Base-by-base conservation (phyloP, 2,329 filamentous ascomycete genomes). In the Cadophora luteo-olivacea region DNA sequence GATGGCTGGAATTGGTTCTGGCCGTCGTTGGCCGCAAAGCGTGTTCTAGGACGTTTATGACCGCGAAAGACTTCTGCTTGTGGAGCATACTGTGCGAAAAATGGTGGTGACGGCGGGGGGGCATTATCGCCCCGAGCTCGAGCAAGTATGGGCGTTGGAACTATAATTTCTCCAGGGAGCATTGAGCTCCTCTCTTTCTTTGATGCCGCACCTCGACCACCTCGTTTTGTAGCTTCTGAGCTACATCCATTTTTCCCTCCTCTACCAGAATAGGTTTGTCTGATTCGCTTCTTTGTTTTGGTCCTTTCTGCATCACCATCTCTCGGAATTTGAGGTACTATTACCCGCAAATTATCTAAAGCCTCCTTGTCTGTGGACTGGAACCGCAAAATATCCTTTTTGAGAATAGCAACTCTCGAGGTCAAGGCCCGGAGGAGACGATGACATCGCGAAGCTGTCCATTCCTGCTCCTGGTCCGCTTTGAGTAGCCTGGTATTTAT, bases 401-500 rank as follows among this genome's bases (percentile, higher is more conserved):
- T 78, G 3, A 84, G 72, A 45, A 81, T 79, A 69, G 79, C 76
- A 45, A 84, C 79, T 55, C 81, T 77, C 14, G 82, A 83, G 33
- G 80, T 77, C 65, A 84, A 72, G 8, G 81, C 80, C 38, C 82
- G 80, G 41, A 84, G 77, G 52, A 84, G 72, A 25, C 82, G 80
- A 64, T 82, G 78, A 64, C 82, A 83, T 68, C 81, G 78, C 41
- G 81, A 77, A 25, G 81, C 75, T 12, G 81, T 83, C 82, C 82
- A 79, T 68, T 76, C 75, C 61, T 74, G 71, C 54, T 73, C 71
- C 14, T 62, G 57, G 51, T 74, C 71, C 12, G 68, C 66, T 41
- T 70, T 48, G 24, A 70, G 61, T 54, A 61, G 65, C 48, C 72
- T 72, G 14, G 65, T 64, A 52, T 73, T 75, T 22, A 73, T 64